phyloP scores from a whole-genome alignment of 2,329 filamentous ascomycete genomes.

The Endocalyx cinctus region DNA sequence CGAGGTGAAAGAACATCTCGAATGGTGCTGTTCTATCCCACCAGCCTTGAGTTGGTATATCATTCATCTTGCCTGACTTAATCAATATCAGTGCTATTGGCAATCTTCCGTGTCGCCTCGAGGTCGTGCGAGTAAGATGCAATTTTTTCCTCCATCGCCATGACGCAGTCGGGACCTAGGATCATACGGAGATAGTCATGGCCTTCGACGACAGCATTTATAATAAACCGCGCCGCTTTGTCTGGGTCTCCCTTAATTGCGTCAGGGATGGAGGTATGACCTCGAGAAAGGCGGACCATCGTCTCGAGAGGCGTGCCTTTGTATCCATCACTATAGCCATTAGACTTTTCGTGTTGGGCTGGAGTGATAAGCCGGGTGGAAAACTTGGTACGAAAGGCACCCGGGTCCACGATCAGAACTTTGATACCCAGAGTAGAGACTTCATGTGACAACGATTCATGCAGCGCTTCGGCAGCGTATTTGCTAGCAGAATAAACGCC shows the following conservation, averaged over 20 bases:
- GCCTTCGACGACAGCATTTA: conserved; percentile 8
- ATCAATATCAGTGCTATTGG: too few species aligned
- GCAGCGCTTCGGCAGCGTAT: conserved; percentile 10
- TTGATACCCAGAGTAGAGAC: conserved; percentile 8
- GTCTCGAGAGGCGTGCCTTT: conserved; percentile 8
- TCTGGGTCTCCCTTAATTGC: conserved; percentile 6
- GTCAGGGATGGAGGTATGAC: conserved; percentile 2
- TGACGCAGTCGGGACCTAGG: conserved; percentile 8
- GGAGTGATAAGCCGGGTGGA: conserved; percentile 2
- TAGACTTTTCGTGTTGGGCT: too few species aligned
- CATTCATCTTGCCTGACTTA: too few species aligned
- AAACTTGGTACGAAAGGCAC: conserved; percentile 9
- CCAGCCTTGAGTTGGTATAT: too few species aligned
- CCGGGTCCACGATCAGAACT: conserved; percentile 11
- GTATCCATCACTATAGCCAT: conserved; percentile 10
- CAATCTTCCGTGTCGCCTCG: conserved; percentile 7
- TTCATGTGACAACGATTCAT: conserved; percentile 9
- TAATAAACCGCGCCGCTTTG: conserved; percentile 7
- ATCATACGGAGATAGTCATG: conserved; percentile 10
- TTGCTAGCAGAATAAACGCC: conserved; percentile 10
- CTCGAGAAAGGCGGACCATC: conserved; percentile 4
- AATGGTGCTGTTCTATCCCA: too few species aligned
- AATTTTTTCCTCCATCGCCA: conserved; percentile 9
- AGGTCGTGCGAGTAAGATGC: conserved; percentile 6
- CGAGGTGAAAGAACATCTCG: too few species aligned